Conservation (phyloP, 1,284 basidiomycete genomes). For the Moniliophthora roreri region DNA sequence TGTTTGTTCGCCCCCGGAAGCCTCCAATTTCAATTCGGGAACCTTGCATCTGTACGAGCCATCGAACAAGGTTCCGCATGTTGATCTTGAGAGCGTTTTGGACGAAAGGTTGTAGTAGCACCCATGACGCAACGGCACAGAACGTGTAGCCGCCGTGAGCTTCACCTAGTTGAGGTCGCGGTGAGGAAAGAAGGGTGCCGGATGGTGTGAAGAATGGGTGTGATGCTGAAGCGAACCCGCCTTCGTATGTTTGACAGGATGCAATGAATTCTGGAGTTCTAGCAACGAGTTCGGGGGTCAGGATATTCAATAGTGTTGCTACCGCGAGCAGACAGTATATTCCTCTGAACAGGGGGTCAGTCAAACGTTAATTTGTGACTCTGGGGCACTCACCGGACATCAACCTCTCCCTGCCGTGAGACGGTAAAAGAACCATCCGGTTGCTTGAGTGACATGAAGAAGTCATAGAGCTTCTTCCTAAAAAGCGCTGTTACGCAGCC, state of each 20-base stretch:
- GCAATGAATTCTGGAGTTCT: constrained; percentile 64
- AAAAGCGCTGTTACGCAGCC: background rate
- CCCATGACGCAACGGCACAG: constrained; percentile 86
- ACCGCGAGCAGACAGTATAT: constrained; percentile 48
- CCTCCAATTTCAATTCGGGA: constrained; percentile 84
- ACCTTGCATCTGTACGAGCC: constrained; percentile 90
- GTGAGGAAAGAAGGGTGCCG: constrained; percentile 32
- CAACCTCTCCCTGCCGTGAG: constrained; percentile 86
- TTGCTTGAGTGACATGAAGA: constrained; percentile 93
- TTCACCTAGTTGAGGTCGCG: constrained; percentile 79
- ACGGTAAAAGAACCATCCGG: constrained; percentile 95
- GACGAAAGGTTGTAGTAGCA: constrained; percentile 67
- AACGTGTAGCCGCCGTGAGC: constrained; percentile 98
- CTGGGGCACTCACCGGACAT: constrained; percentile 74
- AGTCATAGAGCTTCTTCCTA: constrained; percentile 77
- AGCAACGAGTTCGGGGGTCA: constrained; percentile 86
- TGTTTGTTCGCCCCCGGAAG: constrained; percentile 93
- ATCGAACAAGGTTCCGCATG: constrained; percentile 65
- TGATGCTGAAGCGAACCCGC: constrained; percentile 88
- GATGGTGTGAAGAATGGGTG: constrained; percentile 57
- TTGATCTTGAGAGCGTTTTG: constrained; percentile 49
- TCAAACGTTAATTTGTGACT: background rate
- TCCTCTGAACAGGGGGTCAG: constrained; percentile 37
- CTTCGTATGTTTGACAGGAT: constrained; percentile 97
- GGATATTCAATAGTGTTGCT: constrained; percentile 56